phyloP scores from a whole-genome alignment of 2,329 filamentous ascomycete species.

The Coleophoma eucalyptorum region DNA sequence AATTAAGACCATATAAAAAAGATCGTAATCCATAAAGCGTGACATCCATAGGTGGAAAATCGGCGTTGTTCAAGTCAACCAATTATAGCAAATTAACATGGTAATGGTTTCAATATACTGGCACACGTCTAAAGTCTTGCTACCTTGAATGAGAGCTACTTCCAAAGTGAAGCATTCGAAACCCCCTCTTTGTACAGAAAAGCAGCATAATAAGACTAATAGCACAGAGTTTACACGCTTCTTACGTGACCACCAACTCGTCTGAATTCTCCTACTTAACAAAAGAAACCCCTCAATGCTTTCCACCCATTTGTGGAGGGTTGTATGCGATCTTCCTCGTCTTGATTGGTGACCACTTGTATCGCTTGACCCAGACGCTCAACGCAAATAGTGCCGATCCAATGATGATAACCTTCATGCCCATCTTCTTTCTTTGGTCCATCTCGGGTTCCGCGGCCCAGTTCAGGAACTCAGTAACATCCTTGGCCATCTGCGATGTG shows the following conservation, averaged over 20 bases:
- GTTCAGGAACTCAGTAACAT: slow-evolving; percentile 98
- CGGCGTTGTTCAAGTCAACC: too few species aligned
- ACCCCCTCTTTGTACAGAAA: slow-evolving; percentile 23
- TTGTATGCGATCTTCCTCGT: slow-evolving; percentile 89
- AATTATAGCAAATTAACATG: too few species aligned
- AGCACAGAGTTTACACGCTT: slow-evolving; percentile 23
- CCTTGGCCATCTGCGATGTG: slow-evolving; percentile 99
- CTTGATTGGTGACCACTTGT: slow-evolving; percentile 98
- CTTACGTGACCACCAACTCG: neutral
- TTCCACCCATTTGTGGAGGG: slow-evolving; percentile 50
- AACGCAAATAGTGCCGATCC: slow-evolving; percentile 75
- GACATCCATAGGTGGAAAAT: too few species aligned
- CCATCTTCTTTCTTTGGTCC: slow-evolving; percentile 99
- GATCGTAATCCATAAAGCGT: too few species aligned
- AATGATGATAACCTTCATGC: slow-evolving; percentile 89
- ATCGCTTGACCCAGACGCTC: slow-evolving; percentile 97
- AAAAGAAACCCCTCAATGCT: slow-evolving; percentile 23
- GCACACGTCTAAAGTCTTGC: slow-evolving; percentile 25
- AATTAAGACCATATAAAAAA: too few species aligned
- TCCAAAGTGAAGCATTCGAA: slow-evolving; percentile 17
- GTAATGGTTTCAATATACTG: slow-evolving; percentile 15
- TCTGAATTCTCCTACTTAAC: slow-evolving; percentile 9
- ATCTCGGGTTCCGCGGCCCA: slow-evolving; percentile 99
- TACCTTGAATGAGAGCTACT: slow-evolving; percentile 11
- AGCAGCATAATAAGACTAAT: slow-evolving; percentile 23